Evolutionary conservation across 176 grass and related monocot genomes (phyloP).

Genomic region (Phyllostachys edulis): DNA sequence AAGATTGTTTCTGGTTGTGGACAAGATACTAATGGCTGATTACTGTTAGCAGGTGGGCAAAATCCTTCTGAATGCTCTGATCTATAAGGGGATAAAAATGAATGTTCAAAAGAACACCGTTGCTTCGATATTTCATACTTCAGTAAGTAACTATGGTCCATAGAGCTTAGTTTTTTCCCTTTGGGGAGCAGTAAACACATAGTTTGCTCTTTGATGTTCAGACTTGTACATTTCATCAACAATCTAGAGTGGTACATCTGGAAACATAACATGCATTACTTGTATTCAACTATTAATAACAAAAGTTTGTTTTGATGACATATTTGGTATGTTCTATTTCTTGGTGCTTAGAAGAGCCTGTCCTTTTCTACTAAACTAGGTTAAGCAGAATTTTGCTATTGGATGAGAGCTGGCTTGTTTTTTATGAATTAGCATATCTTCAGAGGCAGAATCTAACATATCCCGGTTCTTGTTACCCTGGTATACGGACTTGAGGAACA

Average conservation of each 20-base stretch:
- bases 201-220: not conserved
- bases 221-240: not conserved
- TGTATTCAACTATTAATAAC: not conserved
- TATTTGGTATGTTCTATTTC: not conserved
- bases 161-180: not conserved
- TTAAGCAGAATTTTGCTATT: not conserved
- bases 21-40: constrained; percentile 24
- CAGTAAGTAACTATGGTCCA: constrained; percentile 48
- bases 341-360: not conserved
- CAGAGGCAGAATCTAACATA: not conserved
- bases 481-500: not conserved
- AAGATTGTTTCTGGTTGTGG: constrained; percentile 1
- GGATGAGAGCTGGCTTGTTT: not conserved
- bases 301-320: not conserved
- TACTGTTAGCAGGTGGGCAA: constrained; percentile 70
- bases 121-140: constrained; percentile 83
- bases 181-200: not conserved
- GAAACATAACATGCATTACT: not conserved
- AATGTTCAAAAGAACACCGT: constrained; percentile 94
- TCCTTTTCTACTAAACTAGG: not conserved
- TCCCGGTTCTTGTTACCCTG: not conserved
- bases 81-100: constrained; percentile 92
- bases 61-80: constrained; percentile 87
- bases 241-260: not conserved
- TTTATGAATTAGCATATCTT: not conserved